Conservation (phyloP, 2,329 filamentous ascomycete species). For the Monosporascus sp. region DNA sequence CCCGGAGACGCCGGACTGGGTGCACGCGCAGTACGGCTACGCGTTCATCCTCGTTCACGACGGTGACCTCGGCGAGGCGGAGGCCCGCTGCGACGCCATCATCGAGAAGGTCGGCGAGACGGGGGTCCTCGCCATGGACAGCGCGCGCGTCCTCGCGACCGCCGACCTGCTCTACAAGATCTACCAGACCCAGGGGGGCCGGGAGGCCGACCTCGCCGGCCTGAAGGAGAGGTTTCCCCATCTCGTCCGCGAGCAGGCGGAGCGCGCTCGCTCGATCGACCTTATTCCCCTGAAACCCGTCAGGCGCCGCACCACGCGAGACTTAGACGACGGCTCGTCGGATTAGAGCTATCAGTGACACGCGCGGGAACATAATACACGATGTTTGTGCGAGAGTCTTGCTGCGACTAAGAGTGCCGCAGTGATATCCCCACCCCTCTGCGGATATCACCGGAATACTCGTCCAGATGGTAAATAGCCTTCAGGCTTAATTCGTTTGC, state of each 20-base stretch:
- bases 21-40: slow-evolving; percentile 13
- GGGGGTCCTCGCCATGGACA: neutral
- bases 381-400: too few relatives aligned
- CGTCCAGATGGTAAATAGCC: too few relatives aligned
- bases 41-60: slow-evolving; percentile 5
- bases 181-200: slow-evolving; percentile 5
- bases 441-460: too few relatives aligned
- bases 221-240: slow-evolving; percentile 3
- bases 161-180: slow-evolving; percentile 6
- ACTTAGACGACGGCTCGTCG: too few relatives aligned
- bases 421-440: too few relatives aligned
- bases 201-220: neutral
- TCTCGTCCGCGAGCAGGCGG: neutral
- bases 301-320: too few relatives aligned
- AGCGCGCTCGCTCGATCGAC: too few relatives aligned
- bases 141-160: slow-evolving; percentile 5
- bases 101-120: slow-evolving; percentile 5
- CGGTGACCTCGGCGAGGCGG: slow-evolving; percentile 9
- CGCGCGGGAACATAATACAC: too few relatives aligned
- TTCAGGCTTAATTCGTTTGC: too few relatives aligned
- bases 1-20: slow-evolving; percentile 9
- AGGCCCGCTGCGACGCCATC: slow-evolving; percentile 4
- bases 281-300: too few relatives aligned
- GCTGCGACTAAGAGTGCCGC: too few relatives aligned
- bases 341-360: too few relatives aligned